These are phyloP conservation scores for Diaporthe vexans DNA, from an alignment of 2,329 filamentous ascomycete species.

Conservation along the genomic window DNA sequence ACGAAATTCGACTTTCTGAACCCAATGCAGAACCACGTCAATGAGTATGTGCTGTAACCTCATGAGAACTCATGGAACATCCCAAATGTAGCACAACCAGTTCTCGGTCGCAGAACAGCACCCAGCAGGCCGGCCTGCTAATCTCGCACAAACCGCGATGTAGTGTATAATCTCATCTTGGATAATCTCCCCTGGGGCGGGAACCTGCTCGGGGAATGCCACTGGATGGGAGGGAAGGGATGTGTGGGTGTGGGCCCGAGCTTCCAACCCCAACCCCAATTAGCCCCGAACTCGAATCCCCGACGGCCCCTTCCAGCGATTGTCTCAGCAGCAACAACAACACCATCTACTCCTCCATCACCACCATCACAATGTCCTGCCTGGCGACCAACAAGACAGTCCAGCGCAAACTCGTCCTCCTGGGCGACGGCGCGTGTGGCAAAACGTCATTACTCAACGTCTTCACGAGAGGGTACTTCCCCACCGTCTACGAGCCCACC, in stretches of 20 bases:
- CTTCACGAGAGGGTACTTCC: conserved; percentile 99
- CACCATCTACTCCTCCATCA: conserved; percentile 17
- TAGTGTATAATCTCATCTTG: conserved; percentile 19
- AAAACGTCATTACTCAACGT: conserved; percentile 98
- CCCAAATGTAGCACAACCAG: background rate
- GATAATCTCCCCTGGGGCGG: conserved; percentile 23
- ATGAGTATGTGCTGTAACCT: background rate
- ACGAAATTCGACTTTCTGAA: background rate
- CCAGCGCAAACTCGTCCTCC: conserved; percentile 94
- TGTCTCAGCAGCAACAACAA: conserved; percentile 27
- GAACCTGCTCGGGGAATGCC: conserved; percentile 28
- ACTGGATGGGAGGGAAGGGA: conserved; percentile 10
- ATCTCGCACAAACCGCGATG: conserved; percentile 5
- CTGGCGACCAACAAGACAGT: conserved; percentile 74
- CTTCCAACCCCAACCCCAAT: conserved; percentile 31
- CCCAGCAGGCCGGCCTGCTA: background rate
- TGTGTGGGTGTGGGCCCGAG: conserved; percentile 14
- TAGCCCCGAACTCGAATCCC: conserved; percentile 26
- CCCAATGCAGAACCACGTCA: background rate
- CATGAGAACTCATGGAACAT: no score
- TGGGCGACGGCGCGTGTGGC: conserved; percentile 96
- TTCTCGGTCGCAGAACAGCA: background rate
- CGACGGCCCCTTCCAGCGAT: conserved; percentile 11
- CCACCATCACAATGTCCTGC: conserved; percentile 30
- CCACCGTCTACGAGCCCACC: conserved; percentile 97